These are phyloP conservation scores for Leccinum broughii DNA, from an alignment of 768 basidiomycete species.

Conservation along the genomic window DNA sequence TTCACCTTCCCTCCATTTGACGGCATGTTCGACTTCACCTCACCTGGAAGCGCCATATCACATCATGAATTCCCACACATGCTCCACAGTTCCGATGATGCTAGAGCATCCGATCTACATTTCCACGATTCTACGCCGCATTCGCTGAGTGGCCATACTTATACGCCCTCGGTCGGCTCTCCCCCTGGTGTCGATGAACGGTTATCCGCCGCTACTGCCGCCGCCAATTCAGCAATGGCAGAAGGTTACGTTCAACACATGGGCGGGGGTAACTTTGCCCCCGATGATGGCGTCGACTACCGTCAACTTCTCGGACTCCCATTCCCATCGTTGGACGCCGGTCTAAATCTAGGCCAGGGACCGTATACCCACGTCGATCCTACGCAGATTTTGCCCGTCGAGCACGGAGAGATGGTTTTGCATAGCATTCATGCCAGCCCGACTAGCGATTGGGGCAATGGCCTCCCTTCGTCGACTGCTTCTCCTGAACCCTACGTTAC, in stretches of 20 bases:
- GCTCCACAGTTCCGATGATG: conserved; percentile 29
- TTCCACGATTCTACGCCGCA: conserved; percentile 34
- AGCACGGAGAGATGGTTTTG: conserved; percentile 42
- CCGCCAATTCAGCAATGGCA: conserved; percentile 67
- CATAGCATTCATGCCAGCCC: conserved; percentile 70
- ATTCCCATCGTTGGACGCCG: conserved; percentile 54
- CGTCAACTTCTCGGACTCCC: conserved; percentile 63
- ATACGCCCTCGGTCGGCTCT: conserved; percentile 38
- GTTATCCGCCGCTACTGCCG: conserved; percentile 63
- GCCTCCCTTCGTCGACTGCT: conserved; percentile 65
- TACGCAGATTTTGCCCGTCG: conserved; percentile 72
- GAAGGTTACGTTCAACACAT: conserved; percentile 68
- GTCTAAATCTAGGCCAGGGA: conserved; percentile 40
- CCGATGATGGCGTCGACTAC: conserved; percentile 67
- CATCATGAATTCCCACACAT: conserved; percentile 39
- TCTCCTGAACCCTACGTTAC: conserved; percentile 74
- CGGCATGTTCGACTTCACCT: conserved; percentile 54
- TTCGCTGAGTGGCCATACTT: conserved; percentile 32
- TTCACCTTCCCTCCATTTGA: conserved; percentile 73
- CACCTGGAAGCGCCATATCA: conserved; percentile 33
- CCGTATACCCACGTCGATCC: conserved; percentile 88
- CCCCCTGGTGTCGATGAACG: conserved; percentile 43
- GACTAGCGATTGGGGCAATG: conserved; percentile 81
- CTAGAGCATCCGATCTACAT: conserved; percentile 31
- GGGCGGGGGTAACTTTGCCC: conserved; percentile 48